Evolutionary conservation across 495 filamentous ascomycete species (phyloP).

Genomic region (Penicillium canariense): DNA sequence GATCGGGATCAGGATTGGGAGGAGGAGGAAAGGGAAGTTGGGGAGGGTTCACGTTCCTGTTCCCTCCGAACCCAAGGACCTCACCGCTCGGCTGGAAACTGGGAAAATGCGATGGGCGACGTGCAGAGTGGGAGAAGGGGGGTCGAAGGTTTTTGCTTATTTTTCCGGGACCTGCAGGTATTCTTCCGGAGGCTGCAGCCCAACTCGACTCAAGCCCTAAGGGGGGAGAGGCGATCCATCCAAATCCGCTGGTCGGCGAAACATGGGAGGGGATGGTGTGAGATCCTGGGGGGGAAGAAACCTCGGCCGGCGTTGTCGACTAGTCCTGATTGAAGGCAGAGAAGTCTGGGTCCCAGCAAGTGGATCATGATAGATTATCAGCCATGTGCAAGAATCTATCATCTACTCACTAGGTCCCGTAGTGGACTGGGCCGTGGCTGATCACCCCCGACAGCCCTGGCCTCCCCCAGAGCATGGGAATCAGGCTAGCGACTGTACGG

Average conservation of each 20-base stretch:
- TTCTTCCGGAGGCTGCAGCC: not conserved
- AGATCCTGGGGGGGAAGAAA: too few species aligned
- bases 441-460: not conserved
- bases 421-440: not conserved
- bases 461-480: not conserved
- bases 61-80: conserved; percentile 1
- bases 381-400: not conserved
- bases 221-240: too few species aligned
- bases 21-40: not conserved
- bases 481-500: not conserved
- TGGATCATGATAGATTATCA: not conserved
- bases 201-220: not conserved
- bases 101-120: not conserved
- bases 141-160: not conserved
- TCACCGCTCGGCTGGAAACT: not conserved
- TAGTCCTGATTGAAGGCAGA: too few species aligned
- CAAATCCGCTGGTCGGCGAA: not conserved
- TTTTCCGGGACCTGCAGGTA: not conserved
- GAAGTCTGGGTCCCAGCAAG: not conserved
- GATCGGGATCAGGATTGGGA: not conserved
- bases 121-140: not conserved
- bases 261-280: not conserved
- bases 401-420: not conserved
- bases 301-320: too few species aligned
- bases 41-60: not conserved